Evolutionary conservation across 176 grass and related monocot species (phyloP), one percentile per base, ranked within the genome.

Genomic region (Ampelocalamus luodianensis): DNA sequence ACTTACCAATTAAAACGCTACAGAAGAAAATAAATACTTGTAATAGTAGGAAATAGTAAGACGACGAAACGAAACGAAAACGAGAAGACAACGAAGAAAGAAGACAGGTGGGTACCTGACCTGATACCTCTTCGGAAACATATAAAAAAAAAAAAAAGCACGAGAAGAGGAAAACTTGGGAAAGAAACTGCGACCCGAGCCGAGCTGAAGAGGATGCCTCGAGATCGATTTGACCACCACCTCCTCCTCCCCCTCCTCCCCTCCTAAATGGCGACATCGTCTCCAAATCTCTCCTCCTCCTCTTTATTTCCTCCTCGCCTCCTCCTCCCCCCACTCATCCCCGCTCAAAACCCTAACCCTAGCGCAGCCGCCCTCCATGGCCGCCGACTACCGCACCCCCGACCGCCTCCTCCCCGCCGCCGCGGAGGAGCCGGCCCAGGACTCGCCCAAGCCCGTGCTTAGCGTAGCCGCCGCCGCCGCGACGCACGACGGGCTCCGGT

Each of bases 401-500:
- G 77, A 93, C 83, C 86, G 87, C 54, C 83, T 80, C 83, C 86
- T 85, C 72, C 89, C 54, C 66, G 82, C 71, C 26, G 43, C 87
- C 70, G 68, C 79, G 27, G 87, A 83, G 81, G 82, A 74, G 23
- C 68, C 85, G 75, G 34, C 62, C 6, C 89, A 70, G 44, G 89
- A 74, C 12, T 50, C 76, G 43, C 54, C 85, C 76, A 80, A 81
- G 44, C 76, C 89, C 51, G 85, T 64, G 76, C 68, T 89, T 4
- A 18, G 9, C 82, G 63, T 22, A 13, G 13, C 46, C 13, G 1
- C 46, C 56, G 15, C 84, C 71, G 78, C 77, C 40, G 77, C 92
- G 7, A 85, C 86, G 18, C 92, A 94, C 73, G 92, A 97, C 60
- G 92, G 92, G 6, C 92, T 97, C 77, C 85, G 85, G 3, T 97